phyloP scores from a whole-genome alignment of 148 eudicot species.

The Agrostemma githago region DNA sequence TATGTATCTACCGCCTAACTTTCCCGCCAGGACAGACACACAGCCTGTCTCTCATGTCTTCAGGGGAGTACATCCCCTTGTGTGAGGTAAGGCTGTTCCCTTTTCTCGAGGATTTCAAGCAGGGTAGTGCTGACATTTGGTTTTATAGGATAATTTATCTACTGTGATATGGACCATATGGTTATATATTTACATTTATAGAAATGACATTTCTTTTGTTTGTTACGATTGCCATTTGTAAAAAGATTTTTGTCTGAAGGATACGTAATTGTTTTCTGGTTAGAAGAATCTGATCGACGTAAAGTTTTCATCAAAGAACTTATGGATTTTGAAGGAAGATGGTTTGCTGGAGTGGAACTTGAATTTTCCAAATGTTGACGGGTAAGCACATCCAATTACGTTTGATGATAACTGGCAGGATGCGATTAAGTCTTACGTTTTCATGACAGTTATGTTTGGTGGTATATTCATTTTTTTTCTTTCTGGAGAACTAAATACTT shows the following conservation, averaged over 20 bases:
- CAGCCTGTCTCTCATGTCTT: constrained; percentile 42
- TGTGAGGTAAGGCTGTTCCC: constrained; percentile 48
- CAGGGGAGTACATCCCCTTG: constrained; percentile 40
- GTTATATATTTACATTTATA: no score
- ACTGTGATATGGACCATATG: neutral
- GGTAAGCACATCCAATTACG: constrained; percentile 38
- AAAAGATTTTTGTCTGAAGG: neutral
- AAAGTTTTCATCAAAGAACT: constrained; percentile 55
- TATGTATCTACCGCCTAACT: constrained; percentile 42
- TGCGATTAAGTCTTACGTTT: neutral
- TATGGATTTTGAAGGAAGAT: constrained; percentile 83
- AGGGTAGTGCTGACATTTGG: neutral
- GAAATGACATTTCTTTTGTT: neutral
- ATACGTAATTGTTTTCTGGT: constrained; percentile 7
- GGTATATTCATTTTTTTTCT: no score
- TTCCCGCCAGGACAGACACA: constrained; percentile 46
- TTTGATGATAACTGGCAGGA: neutral
- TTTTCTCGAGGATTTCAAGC: neutral
- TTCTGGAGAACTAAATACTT: neutral
- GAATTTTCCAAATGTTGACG: constrained; percentile 27
- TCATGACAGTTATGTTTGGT: neutral
- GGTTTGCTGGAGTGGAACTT: constrained; percentile 52
- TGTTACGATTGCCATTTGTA: neutral
- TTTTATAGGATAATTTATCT: neutral
- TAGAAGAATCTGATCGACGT: constrained; percentile 66